Evolutionary conservation across 139 green algal genomes (phyloP).

Genomic region (Spirogloea muscicola): DNA sequence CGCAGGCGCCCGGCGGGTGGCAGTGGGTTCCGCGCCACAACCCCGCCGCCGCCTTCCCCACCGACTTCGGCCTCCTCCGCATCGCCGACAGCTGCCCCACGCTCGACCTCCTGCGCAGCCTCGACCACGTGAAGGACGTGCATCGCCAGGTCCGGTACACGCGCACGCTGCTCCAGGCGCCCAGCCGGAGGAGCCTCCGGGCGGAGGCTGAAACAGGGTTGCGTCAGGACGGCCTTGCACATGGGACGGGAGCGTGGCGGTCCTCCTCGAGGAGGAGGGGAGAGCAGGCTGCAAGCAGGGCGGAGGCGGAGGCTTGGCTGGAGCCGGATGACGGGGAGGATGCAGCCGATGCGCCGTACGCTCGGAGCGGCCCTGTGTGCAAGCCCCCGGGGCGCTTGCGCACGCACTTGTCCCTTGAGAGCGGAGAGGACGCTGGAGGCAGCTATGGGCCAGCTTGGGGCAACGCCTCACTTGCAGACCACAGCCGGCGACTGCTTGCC

Average conservation of each 20-base stretch:
- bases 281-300: not conserved
- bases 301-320: not conserved
- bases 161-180: conserved; percentile 9
- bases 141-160: conserved; percentile 32
- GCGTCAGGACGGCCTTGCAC: too few relatives aligned
- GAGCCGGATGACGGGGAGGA: not conserved
- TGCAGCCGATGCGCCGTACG: not conserved
- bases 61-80: conserved; percentile 40
- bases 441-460: not conserved
- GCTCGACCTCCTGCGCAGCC: not conserved
- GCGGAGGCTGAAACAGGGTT: too few relatives aligned
- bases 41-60: conserved; percentile 32
- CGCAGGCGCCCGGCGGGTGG: not conserved
- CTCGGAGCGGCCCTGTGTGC: conserved; percentile 4
- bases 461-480: too few relatives aligned
- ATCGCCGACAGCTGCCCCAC: too few relatives aligned
- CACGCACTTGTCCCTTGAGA: not conserved
- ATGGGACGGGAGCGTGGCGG: too few relatives aligned
- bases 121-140: conserved; percentile 36
- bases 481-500: too few relatives aligned
- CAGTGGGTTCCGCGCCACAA: conserved; percentile 39
- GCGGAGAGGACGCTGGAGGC: not conserved
- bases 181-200: too few relatives aligned
- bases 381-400: conserved; percentile 11
- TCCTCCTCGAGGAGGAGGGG: too few relatives aligned